Percentiles rank a stretch among this genome's conserved stretches.
Evolutionary conservation across 768 basidiomycete genomes (phyloP).

Genomic region (Pleurotus eryngii): DNA sequence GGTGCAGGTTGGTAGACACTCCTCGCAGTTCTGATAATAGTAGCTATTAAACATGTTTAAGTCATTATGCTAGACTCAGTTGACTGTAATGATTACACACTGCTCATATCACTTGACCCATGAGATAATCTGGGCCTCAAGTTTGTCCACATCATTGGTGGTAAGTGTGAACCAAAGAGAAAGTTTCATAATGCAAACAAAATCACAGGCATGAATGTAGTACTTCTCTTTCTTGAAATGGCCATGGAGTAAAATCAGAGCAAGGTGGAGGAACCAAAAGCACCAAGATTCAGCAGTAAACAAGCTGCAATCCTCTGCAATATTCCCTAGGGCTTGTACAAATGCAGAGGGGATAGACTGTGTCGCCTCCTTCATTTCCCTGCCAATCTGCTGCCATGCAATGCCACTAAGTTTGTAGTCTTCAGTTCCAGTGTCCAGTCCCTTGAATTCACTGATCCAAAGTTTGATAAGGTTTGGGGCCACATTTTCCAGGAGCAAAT

Average conservation of each 20-base stretch:
- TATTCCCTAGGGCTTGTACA: slow-evolving; percentile 23
- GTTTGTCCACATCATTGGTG: no score
- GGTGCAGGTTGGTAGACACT: no score
- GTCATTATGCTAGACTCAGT: no score
- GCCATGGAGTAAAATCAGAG: slow-evolving; percentile 30
- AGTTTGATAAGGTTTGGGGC: slow-evolving; percentile 31
- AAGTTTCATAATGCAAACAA: slow-evolving; percentile 28
- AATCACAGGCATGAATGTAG: slow-evolving; percentile 31
- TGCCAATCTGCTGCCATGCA: slow-evolving; percentile 33
- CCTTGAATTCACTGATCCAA: slow-evolving; percentile 40
- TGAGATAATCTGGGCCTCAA: no score
- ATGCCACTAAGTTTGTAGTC: slow-evolving; percentile 16
- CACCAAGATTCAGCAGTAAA: slow-evolving; percentile 35
- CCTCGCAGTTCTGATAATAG: no score
- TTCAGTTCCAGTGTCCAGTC: slow-evolving; percentile 24
- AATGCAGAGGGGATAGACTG: slow-evolving; percentile 29
- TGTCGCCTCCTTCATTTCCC: slow-evolving; percentile 24
- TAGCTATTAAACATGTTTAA: no score
- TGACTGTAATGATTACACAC: no score
- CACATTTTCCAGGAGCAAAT: slow-evolving; percentile 40
- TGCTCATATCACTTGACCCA: no score
- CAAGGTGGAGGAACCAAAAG: slow-evolving; percentile 37
- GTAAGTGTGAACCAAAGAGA: no score
- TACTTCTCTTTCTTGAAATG: slow-evolving; percentile 27
- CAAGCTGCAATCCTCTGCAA: slow-evolving; percentile 16